These are phyloP conservation scores for Berberis vulgaris DNA, from an alignment of 164 flowering plant species.

Conservation along the genomic window DNA sequence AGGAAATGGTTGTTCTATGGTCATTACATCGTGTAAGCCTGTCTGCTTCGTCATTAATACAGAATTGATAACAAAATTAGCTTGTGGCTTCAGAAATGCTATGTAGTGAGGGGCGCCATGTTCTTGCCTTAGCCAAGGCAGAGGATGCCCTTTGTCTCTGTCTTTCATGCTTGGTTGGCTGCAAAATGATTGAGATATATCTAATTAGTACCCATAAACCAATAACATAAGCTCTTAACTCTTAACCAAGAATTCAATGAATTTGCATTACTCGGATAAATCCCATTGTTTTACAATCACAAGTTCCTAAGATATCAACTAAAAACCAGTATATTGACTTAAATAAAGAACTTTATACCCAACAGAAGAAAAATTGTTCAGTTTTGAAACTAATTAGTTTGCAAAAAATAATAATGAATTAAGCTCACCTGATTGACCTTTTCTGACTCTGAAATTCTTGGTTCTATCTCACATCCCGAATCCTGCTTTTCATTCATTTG, in stretches of 20 bases:
- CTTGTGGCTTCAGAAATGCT: slow-evolving; percentile 85
- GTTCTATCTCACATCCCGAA: slow-evolving; percentile 16
- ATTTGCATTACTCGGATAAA: too few species aligned
- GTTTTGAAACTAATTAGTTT: too few species aligned
- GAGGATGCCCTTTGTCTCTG: slow-evolving; percentile 35
- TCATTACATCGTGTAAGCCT: background rate
- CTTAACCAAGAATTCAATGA: too few species aligned
- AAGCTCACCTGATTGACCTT: slow-evolving; percentile 35
- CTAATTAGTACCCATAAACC: background rate
- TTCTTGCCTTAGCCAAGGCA: slow-evolving; percentile 35
- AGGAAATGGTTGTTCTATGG: too few species aligned
- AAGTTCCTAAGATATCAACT: too few species aligned
- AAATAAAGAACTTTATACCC: too few species aligned
- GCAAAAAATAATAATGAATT: background rate
- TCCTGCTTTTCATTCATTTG: slow-evolving; percentile 16
- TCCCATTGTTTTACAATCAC: too few species aligned
- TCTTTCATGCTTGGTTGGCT: slow-evolving; percentile 51
- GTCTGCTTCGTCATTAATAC: background rate
- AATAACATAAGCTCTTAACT: too few species aligned
- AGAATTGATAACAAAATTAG: slow-evolving; percentile 16
- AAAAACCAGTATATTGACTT: too few species aligned
- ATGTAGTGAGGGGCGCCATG: slow-evolving; percentile 80
- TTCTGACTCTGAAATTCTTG: slow-evolving; percentile 20
- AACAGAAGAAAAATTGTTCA: too few species aligned
- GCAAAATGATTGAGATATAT: slow-evolving; percentile 11